Base-by-base conservation (phyloP, 2,329 filamentous ascomycete species). In the Alternaria sp. region DNA sequence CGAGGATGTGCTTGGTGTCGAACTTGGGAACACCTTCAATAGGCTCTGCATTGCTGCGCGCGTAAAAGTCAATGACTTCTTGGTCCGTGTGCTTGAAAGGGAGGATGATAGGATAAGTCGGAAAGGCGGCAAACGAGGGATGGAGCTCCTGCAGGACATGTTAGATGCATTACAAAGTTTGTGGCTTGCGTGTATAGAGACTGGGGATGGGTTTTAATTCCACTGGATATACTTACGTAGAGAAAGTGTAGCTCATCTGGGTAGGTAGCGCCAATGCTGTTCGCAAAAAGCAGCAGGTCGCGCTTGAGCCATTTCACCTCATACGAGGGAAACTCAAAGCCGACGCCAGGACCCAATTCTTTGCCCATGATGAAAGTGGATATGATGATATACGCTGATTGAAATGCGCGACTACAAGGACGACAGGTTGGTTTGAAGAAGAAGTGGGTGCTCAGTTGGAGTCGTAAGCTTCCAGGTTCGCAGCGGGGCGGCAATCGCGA, bases 181-280 rank as follows among this genome's bases (percentile, higher is more conserved):
- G 14, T 12, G 11, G 28, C 34, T 14, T 36, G 32, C 12, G 18
- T 18, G 24, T 34, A 26, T 26, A 22, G 3, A 32, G 22, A 14
- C 12, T 24, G 14, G 18, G 5, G 46, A 11, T 4, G 46, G 14
- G 6, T 36, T 3, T n/a, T 7, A n/a, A 4, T 26, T 24, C 28
- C 26, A 18, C 7, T 5, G 4, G 22, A 36, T 11, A n/a, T 38
- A 75, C 86, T 61, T 84, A 95, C 93, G 73, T 93, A 97, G 81
- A 97, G 89, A 77, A 94, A 96, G 77, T 97, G 93, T 74, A 97
- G 87, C 84, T 97, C 94, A 70, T 96, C 89, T n/a, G 86, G 85
- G 38, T 75, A 74, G 12, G 88, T 94, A 75, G 86, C 89, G 57
- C 94, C 94, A 77, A 97, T 94, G 81, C 90, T 94, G 80, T 91